phyloP scores from a whole-genome alignment of 805 yeast species.

The Zygoascus biomembranicola region DNA sequence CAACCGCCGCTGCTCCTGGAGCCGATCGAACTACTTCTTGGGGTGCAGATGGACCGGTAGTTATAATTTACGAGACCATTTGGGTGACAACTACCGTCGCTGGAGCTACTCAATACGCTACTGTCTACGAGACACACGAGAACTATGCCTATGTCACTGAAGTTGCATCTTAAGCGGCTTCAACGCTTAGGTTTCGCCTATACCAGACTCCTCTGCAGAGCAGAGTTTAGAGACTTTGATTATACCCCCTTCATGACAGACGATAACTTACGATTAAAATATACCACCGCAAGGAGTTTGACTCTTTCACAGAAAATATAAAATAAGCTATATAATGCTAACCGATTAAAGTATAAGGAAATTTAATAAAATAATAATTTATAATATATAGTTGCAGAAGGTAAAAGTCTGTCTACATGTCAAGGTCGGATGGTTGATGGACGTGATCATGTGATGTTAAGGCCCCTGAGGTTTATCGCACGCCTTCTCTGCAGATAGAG shows the following conservation, averaged over 20 bases:
- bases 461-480: not conserved
- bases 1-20: not conserved
- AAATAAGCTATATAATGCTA: too few relatives aligned
- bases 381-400: too few relatives aligned
- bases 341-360: too few relatives aligned
- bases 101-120: not conserved
- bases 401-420: too few relatives aligned
- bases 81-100: not conserved
- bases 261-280: too few relatives aligned
- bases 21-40: not conserved
- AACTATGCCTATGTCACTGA: not conserved
- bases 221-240: too few relatives aligned
- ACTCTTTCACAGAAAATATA: too few relatives aligned
- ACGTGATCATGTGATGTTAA: too few relatives aligned
- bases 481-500: not conserved
- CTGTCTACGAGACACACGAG: not conserved
- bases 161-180: not conserved
- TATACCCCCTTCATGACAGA: too few relatives aligned
- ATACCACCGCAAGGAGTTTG: too few relatives aligned
- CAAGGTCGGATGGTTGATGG: too few relatives aligned
- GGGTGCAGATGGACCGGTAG: not conserved
- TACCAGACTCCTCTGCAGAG: not conserved
- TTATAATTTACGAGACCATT: not conserved
- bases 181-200: not conserved
- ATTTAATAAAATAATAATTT: too few relatives aligned